Percentiles rank a stretch among this genome's conserved stretches.
Conservation (phyloP, 805 yeast genomes). For the Wickerhamomyces canadensis region DNA sequence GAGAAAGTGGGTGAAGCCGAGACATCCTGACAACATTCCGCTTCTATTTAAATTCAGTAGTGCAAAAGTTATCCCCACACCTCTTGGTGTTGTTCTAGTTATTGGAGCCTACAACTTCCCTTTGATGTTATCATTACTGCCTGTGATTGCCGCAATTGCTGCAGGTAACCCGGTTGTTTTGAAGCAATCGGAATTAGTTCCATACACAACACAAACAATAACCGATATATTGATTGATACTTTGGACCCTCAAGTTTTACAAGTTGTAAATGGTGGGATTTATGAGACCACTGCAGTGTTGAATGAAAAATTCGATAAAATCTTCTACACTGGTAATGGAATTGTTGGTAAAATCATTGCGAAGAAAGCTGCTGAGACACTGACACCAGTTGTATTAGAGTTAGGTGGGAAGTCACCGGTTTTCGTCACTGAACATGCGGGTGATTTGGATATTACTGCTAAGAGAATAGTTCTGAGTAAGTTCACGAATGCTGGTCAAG, state of each 20-base stretch:
- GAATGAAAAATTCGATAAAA: slow-evolving; percentile 65
- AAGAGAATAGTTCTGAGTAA: slow-evolving; percentile 74
- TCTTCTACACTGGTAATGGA: slow-evolving; percentile 80
- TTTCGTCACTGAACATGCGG: slow-evolving; percentile 50
- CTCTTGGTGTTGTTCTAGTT: slow-evolving; percentile 65
- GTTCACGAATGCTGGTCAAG: slow-evolving; percentile 80
- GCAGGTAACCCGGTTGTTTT: slow-evolving; percentile 71
- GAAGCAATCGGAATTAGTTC: slow-evolving; percentile 55
- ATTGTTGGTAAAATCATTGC: slow-evolving; percentile 74
- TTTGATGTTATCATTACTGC: slow-evolving; percentile 51
- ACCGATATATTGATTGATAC: slow-evolving; percentile 48
- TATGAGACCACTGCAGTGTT: slow-evolving; percentile 57
- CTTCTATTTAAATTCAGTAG: slow-evolving; percentile 15
- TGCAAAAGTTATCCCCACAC: slow-evolving; percentile 24
- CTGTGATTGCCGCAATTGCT: slow-evolving; percentile 76
- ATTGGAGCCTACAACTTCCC: slow-evolving; percentile 85
- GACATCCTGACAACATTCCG: slow-evolving; percentile 31
- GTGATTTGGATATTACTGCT: slow-evolving; percentile 41
- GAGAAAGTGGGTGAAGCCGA: slow-evolving; percentile 52
- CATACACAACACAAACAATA: slow-evolving; percentile 51
- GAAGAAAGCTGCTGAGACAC: slow-evolving; percentile 72
- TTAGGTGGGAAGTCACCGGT: slow-evolving; percentile 93
- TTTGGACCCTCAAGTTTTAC: slow-evolving; percentile 51
- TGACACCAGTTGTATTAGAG: slow-evolving; percentile 79
- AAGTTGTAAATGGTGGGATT: slow-evolving; percentile 68